Evolutionary conservation across 1,284 basidiomycete genomes (phyloP).

Genomic region (Pisolithus thermaeus): DNA sequence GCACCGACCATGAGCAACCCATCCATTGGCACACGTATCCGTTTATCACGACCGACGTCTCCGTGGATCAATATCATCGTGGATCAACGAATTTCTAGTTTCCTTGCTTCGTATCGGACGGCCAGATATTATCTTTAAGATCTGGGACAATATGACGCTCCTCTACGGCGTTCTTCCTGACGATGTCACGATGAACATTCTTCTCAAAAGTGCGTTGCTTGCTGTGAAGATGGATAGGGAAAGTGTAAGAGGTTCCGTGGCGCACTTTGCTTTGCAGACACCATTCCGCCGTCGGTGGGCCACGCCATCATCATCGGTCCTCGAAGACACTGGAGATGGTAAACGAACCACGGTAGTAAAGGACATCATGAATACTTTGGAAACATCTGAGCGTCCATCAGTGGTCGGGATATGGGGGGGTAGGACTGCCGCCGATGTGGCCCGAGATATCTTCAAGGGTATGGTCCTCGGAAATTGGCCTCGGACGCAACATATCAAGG

Average conservation of each 20-base stretch:
- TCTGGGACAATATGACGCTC: constrained; percentile 55
- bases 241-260: constrained; percentile 39
- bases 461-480: constrained; percentile 50
- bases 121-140: constrained; percentile 52
- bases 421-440: constrained; percentile 39
- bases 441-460: constrained; percentile 43
- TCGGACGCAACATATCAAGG: constrained; percentile 15
- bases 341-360: constrained; percentile 15
- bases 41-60: not conserved
- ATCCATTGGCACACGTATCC: no score
- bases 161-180: constrained; percentile 55
- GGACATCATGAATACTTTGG: constrained; percentile 18
- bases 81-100: constrained; percentile 51
- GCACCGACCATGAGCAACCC: not conserved
- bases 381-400: constrained; percentile 13
- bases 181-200: constrained; percentile 46
- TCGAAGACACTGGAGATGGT: not conserved
- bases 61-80: constrained; percentile 11
- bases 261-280: constrained; percentile 14
- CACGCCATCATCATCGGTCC: constrained; percentile 15
- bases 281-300: constrained; percentile 4
- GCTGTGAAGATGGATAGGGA: constrained; percentile 44
- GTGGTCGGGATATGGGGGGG: constrained; percentile 44
- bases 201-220: constrained; percentile 54
- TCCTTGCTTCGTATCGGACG: constrained; percentile 36